Conservation (phyloP, 768 basidiomycete species). For the Rhodotorula graminis region DNA sequence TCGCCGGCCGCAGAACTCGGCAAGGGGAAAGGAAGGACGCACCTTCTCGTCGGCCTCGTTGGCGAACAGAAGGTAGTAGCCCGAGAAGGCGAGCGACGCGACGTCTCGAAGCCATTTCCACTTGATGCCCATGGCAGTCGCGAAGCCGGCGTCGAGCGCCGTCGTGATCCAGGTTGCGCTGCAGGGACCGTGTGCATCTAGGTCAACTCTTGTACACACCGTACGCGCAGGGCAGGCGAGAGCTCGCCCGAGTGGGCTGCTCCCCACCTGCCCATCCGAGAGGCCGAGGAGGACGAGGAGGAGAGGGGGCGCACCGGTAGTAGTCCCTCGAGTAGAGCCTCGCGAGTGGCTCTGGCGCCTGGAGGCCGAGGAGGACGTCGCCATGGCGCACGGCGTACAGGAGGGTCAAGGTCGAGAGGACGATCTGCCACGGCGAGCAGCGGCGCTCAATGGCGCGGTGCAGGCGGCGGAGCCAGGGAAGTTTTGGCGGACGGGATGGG, state of each 20-base stretch:
- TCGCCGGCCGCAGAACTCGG: background rate
- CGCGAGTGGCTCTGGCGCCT: slow-evolving; percentile 89
- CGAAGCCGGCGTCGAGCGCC: slow-evolving; percentile 94
- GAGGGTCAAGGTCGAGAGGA: slow-evolving; percentile 75
- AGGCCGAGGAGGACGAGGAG: background rate
- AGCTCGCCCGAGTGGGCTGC: too few relatives aligned
- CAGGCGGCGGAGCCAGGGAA: slow-evolving; percentile 49
- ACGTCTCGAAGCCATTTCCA: slow-evolving; percentile 88
- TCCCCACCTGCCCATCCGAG: too few relatives aligned
- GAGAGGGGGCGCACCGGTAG: slow-evolving; percentile 24
- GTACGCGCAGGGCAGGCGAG: background rate
- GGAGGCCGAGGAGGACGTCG: slow-evolving; percentile 37
- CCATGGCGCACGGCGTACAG: slow-evolving; percentile 57
- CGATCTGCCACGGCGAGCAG: slow-evolving; percentile 94
- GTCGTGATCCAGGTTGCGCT: slow-evolving; percentile 92
- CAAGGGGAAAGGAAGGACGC: slow-evolving; percentile 17
- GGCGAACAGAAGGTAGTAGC: slow-evolving; percentile 82
- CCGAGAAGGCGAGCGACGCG: slow-evolving; percentile 73
- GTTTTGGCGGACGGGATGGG: slow-evolving; percentile 59
- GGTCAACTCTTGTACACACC: background rate
- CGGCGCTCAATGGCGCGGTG: slow-evolving; percentile 47
- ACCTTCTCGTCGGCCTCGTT: slow-evolving; percentile 96
- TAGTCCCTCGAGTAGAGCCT: slow-evolving; percentile 52
- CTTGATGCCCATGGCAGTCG: slow-evolving; percentile 86
- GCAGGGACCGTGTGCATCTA: slow-evolving; percentile 27